A percentile compares a stretch with the other conserved stretches of the same genome.
Evolutionary conservation across 371 early-diverging fungal species (phyloP).

Genomic region (Saksenaea oblongispora): DNA sequence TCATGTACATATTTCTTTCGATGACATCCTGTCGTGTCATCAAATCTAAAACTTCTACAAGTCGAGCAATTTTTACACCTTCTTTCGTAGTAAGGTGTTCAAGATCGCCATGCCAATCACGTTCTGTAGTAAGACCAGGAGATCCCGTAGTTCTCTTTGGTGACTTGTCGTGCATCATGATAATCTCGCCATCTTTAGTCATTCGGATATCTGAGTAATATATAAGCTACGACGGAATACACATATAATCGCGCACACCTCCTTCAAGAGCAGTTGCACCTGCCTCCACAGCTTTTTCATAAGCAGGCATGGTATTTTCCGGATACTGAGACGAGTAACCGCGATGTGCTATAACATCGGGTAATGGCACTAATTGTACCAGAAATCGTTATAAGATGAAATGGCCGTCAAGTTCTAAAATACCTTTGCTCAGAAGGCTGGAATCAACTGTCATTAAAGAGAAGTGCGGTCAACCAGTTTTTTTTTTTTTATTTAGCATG

Average conservation of each 20-base stretch:
- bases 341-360: slow-evolving; percentile 52
- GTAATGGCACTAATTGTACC: slow-evolving; percentile 4
- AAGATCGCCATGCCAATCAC: slow-evolving; percentile 60
- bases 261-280: slow-evolving; percentile 65
- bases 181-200: slow-evolving; percentile 61
- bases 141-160: slow-evolving; percentile 64
- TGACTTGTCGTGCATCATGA: slow-evolving; percentile 66
- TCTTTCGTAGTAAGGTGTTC: slow-evolving; percentile 55
- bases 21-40: slow-evolving; percentile 46
- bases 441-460: not conserved
- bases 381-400: not conserved
- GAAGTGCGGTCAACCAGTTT: not conserved
- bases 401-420: not conserved
- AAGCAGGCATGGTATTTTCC: slow-evolving; percentile 65
- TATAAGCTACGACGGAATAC: not conserved
- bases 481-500: too few species aligned
- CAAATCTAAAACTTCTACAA: slow-evolving; percentile 59
- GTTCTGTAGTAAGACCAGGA: slow-evolving; percentile 47
- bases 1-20: slow-evolving; percentile 49
- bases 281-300: slow-evolving; percentile 56
- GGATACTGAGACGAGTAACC: slow-evolving; percentile 64
- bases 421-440: not conserved
- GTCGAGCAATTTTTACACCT: slow-evolving; percentile 53
- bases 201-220: slow-evolving; percentile 54
- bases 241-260: slow-evolving; percentile 32